Conservation (phyloP, 352 stramenopile species). For the Phytophthora sansomeana region DNA sequence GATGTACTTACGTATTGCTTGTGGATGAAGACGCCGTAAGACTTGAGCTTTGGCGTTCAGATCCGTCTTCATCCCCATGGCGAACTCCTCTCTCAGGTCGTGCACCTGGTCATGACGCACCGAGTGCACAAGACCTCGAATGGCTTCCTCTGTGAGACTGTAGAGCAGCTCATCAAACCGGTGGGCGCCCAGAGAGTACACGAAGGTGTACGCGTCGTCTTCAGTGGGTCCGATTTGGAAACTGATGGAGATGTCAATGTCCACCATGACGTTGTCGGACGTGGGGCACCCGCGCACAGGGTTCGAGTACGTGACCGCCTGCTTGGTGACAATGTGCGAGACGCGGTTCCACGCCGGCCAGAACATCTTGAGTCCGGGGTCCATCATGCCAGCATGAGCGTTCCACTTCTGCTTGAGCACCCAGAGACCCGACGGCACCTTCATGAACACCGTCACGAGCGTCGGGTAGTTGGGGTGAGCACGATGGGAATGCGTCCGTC, state of each 20-base stretch:
- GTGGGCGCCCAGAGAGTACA: conserved; percentile 85
- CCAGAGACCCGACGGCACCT: conserved; percentile 75
- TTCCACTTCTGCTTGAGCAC: conserved; percentile 91
- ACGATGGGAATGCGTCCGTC: conserved; percentile 74
- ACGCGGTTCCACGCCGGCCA: conserved; percentile 84
- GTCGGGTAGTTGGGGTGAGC: conserved; percentile 60
- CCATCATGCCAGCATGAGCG: conserved; percentile 78
- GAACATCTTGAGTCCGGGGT: conserved; percentile 80
- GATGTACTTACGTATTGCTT: no score
- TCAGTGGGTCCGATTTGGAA: conserved; percentile 86
- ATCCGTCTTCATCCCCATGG: conserved; percentile 86
- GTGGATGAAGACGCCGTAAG: conserved; percentile 85
- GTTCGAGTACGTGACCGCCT: conserved; percentile 85
- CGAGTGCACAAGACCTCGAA: conserved; percentile 83
- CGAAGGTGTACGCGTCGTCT: conserved; percentile 84
- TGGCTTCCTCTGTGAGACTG: conserved; percentile 78
- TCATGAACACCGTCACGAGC: conserved; percentile 61
- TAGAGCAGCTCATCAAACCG: conserved; percentile 89
- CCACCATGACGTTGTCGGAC: conserved; percentile 90
- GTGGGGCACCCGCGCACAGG: conserved; percentile 78
- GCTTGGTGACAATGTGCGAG: conserved; percentile 89
- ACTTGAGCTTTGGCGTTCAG: conserved; percentile 75
- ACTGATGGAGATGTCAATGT: conserved; percentile 90
- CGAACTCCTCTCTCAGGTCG: conserved; percentile 84
- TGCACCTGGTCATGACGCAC: conserved; percentile 87